phyloP scores from a whole-genome alignment of 441 rosid genomes.

The Geranium incanum region DNA sequence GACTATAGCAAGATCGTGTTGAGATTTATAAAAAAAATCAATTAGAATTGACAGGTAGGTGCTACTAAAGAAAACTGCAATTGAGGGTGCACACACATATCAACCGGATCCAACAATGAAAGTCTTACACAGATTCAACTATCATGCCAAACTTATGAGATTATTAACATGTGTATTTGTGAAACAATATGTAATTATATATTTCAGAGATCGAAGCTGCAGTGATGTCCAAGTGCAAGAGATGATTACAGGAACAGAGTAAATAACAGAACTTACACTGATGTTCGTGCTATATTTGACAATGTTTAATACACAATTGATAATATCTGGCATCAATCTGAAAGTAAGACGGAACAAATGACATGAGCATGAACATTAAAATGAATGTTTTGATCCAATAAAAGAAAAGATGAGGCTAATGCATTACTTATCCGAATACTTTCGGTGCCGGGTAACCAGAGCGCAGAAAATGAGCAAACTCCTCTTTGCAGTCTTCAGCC shows the following conservation, averaged over 20 bases:
- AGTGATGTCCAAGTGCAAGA: constrained; percentile 11
- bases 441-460: constrained; percentile 71
- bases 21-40: background rate
- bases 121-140: constrained; percentile 12
- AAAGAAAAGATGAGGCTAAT: constrained; percentile 8
- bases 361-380: constrained; percentile 11
- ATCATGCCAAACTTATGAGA: background rate
- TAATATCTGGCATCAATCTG: constrained; percentile 67
- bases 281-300: constrained; percentile 45
- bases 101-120: constrained; percentile 1
- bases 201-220: background rate
- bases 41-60: background rate
- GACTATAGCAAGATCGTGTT: background rate
- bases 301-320: constrained; percentile 51
- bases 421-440: constrained; percentile 66
- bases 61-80: constrained; percentile 1
- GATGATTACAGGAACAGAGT: background rate
- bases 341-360: constrained; percentile 14
- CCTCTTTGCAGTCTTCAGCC: constrained; percentile 72
- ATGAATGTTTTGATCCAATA: constrained; percentile 10
- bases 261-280: constrained; percentile 40
- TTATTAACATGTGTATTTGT: background rate
- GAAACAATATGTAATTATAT: background rate
- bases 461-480: constrained; percentile 62
- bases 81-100: background rate